phyloP scores from a whole-genome alignment of 176 grass and related monocot genomes.

The Musa itinerans region DNA sequence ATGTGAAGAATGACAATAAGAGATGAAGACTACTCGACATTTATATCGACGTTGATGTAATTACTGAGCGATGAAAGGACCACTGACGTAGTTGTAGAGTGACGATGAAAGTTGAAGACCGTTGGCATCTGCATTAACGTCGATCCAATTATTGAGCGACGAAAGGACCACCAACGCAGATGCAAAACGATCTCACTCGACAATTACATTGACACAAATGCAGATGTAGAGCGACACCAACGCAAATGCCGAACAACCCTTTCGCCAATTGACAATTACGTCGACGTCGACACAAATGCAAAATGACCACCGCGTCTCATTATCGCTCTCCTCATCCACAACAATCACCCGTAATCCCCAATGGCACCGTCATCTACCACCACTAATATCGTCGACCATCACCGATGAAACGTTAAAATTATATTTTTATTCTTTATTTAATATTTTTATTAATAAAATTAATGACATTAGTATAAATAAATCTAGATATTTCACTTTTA shows the following conservation, averaged over 20 bases:
- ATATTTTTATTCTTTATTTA: too few relatives aligned
- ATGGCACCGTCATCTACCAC: rapidly evolving
- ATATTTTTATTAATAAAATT: too few relatives aligned
- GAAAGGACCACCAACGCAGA: rapidly evolving
- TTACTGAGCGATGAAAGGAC: too few relatives aligned
- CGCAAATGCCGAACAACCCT: too few relatives aligned
- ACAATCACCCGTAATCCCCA: rapidly evolving
- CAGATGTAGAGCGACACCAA: rapidly evolving
- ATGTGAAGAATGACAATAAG: rapidly evolving
- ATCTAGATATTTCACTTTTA: too few relatives aligned
- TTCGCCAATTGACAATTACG: rapidly evolving
- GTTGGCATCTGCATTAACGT: too few relatives aligned
- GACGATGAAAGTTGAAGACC: rapidly evolving
- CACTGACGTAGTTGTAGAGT: rapidly evolving
- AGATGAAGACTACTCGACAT: too few relatives aligned
- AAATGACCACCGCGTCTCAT: rapidly evolving
- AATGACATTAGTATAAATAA: too few relatives aligned
- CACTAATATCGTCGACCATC: too few relatives aligned
- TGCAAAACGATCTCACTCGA: rapidly evolving
- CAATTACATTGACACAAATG: rapidly evolving
- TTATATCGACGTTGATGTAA: rapidly evolving
- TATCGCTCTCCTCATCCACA: too few relatives aligned
- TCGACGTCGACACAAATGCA: rapidly evolving
- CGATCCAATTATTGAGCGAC: too few relatives aligned
- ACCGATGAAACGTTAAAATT: too few relatives aligned